Conservation (phyloP, 106 monocot genomes). For the Acorus gramineus region DNA sequence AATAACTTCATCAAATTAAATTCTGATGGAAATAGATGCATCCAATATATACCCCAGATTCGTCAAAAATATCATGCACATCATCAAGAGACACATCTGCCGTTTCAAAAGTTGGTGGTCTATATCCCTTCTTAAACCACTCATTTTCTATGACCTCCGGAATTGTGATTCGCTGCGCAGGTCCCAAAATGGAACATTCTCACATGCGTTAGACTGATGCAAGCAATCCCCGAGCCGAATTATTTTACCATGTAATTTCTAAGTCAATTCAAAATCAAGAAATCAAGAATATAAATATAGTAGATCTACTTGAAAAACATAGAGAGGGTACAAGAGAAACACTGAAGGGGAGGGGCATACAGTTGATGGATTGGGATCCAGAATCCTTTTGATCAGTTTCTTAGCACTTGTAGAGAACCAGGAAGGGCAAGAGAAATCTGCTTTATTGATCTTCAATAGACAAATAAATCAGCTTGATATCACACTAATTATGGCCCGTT, state of each 20-base stretch:
- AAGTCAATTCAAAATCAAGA: too few relatives aligned
- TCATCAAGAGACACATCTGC: conserved; percentile 64
- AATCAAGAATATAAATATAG: too few relatives aligned
- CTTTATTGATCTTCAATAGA: conserved; percentile 66
- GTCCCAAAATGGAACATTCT: not conserved
- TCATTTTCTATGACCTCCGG: conserved; percentile 68
- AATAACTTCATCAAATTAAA: not conserved
- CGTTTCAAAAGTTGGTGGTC: conserved; percentile 57
- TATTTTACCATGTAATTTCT: not conserved
- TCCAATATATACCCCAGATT: conserved; percentile 37
- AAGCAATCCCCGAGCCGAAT: not conserved
- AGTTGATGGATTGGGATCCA: conserved; percentile 80
- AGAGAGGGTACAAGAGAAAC: not conserved
- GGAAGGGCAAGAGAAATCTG: conserved; percentile 77
- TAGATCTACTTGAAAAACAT: too few relatives aligned
- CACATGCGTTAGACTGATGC: too few relatives aligned
- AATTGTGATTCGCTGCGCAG: conserved; percentile 73
- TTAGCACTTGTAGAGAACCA: conserved; percentile 94
- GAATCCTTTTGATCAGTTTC: conserved; percentile 85
- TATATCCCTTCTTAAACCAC: conserved; percentile 96
- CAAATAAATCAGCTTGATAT: conserved; percentile 3
- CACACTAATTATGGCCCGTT: not conserved
- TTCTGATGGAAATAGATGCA: not conserved
- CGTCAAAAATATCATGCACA: conserved; percentile 61
- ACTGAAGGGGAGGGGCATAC: conserved; percentile 20